Evolutionary conservation across 441 rosid species (phyloP), one percentile per base, ranked within the genome.

Genomic region (Populus hybrid): DNA sequence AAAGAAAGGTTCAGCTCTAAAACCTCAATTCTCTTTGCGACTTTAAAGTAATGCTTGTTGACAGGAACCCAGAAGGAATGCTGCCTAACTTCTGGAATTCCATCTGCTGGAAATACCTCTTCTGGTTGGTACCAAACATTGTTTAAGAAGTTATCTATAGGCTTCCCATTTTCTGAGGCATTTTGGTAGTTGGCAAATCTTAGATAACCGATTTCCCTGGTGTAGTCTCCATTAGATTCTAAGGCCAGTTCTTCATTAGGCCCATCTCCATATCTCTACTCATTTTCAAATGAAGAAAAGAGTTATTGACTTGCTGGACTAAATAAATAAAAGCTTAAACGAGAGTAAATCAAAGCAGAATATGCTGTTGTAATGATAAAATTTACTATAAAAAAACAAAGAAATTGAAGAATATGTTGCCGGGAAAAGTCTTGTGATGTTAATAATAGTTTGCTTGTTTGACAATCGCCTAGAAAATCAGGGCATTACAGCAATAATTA

Each of bases 71-170:
- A 91, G 42, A 92, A 94, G 21, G 83, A 74, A 9, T 78, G 93
- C 66, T 85, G 82, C 67, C 93, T 82, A 6, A 72, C 85, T 84
- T 94, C 98, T 16, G 92, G 94, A 77, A 78, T 79, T 75, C 93
- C 91, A 71, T 87, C 23, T 14, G 87, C 87, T 26, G 89, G 87
- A 75, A 91, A 90, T 10, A 87, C 84, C 78, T 94, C 97, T 81
- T 94, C 95, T 28, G 92, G 93, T 78, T 92, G 97, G 66, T 85
- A 90, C 95, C 97, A 89, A 10, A 90, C 78, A 23, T 81, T 83
- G 81, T 92, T 94, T 40, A 92, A 82, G n/a, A 86, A 77, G 72
- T 89, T 92, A 5, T 82, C 87, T 0, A 71, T 42, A 1, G 77
- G 35, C 6, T 28, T 67, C 40, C 53, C 77, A 14, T 35, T 57